Evolutionary conservation across 805 yeast species (phyloP), one percentile per base, ranked within the genome.

Genomic region (Yamadazyma takamatsuzukensis): DNA sequence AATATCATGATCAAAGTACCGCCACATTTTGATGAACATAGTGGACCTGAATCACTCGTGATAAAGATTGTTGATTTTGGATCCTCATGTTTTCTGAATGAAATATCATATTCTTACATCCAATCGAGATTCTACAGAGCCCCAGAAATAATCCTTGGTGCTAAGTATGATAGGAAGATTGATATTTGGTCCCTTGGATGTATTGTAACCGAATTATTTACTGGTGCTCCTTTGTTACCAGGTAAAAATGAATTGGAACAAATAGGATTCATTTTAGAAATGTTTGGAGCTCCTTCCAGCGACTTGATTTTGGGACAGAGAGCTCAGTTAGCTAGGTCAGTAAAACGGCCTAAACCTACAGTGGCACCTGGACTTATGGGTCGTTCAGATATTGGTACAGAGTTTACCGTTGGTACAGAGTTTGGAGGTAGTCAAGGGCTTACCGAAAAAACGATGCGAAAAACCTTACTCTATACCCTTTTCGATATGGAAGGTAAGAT

Each of bases 41-140:
- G n/a, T n/a, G n/a, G n/a, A n/a, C n/a, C n/a, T n/a, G 63, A 72
- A 4, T 54, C 61, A 14, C 61, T 79, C 15, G 59, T 57, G 13
- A 64, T 85, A 30, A 85, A 83, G 46, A 68, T 87, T 19, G 83
- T 87, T 33, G 96, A 87, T 50, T 86, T 87, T 50, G 96, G 96
- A 0, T 70, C 83, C 0, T 76, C 85, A 0, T 73, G 83, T 42
- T 53, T 51, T 12, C 48, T 45, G 5, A 56, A 60, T 28, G 71
- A 70, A 32, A 61, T 69, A 3, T 54, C 70, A 1, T 74, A 59
- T 37, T 67, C 78, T 1, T 76, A 76, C 41, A 61, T 76, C 35
- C 73, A 70, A 47, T 83, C 90, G 1, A 54, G 94, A 30, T 83
- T 76, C 45, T 83, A 83, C 49, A 56, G 94, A 32, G 87, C 93